Percentiles rank a stretch among this genome's conserved stretches.
phyloP scores from a whole-genome alignment of 495 filamentous ascomycete genomes.

The Immersiella caudata region DNA sequence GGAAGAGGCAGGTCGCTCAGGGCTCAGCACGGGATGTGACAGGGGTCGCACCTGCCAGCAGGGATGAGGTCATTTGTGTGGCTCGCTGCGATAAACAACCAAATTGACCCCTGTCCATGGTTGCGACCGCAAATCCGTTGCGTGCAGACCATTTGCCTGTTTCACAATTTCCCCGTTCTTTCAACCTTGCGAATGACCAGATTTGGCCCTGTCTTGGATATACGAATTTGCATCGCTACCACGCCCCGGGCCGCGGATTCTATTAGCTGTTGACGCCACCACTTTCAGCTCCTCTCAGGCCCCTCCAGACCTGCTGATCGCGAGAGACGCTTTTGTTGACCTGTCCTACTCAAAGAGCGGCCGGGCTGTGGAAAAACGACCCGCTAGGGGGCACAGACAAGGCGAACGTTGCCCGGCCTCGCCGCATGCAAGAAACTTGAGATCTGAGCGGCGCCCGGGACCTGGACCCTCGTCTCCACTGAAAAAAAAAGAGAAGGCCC shows the following conservation, averaged over 20 bases:
- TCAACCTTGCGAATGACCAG: constrained; percentile 19
- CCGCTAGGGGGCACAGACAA: constrained; percentile 6
- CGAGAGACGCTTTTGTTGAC: background rate
- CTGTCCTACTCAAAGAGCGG: background rate
- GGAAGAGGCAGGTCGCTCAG: background rate
- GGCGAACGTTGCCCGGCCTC: constrained; percentile 13
- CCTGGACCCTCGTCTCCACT: constrained; percentile 7
- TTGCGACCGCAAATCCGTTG: background rate
- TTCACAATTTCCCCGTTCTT: constrained; percentile 18
- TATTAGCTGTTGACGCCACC: constrained; percentile 3
- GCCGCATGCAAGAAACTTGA: constrained; percentile 9
- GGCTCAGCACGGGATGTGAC: background rate
- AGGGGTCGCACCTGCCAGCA: background rate
- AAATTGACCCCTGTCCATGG: background rate
- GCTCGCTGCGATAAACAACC: constrained; percentile 11
- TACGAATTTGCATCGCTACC: constrained; percentile 14
- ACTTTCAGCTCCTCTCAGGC: background rate
- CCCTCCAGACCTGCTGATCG: background rate
- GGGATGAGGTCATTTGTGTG: constrained; percentile 11
- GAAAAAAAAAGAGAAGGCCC: background rate
- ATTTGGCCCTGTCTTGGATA: constrained; percentile 15
- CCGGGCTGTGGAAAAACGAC: background rate
- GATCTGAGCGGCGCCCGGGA: constrained; percentile 4
- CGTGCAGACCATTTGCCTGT: constrained; percentile 14
- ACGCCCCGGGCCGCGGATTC: background rate